Base-by-base conservation (phyloP, 2,329 filamentous ascomycete species). In the Sporothrix mexicana region DNA sequence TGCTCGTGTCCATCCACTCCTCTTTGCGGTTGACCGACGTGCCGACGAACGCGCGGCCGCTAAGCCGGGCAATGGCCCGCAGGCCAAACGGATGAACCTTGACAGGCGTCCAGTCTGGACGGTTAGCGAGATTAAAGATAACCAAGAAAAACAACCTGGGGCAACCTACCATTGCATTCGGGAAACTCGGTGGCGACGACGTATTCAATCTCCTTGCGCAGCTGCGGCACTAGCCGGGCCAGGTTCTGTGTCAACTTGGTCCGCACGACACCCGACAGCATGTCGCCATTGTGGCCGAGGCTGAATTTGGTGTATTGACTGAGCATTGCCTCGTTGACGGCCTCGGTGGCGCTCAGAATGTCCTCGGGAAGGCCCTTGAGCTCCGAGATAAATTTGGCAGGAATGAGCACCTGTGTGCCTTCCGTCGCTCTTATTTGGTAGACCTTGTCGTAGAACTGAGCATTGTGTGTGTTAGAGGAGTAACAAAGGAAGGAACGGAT, bases 31-130 rank as follows among this genome's bases (percentile, higher is more conserved):
- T 87, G 72, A 88, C 80, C 15, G 81, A 79, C 2, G 83, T 76
- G 1, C 87, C 87, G 7, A 88, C 83, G 74, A 89, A 88, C 4
- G 85, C 83, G 23, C 84, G 81, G 0, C 87, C 86, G 36, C 86
- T 88, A 25, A 90, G 76, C 1, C 87, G 84, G 7, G 87, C 84
- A 12, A 90, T 81, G 3, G 85, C 82, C 25, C 85, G 81, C 1
- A 89, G 81, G 59, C 86, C 80, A 72, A 88, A 85, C 0, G 84
- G 83, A 51, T 87, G 85, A 76, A 88, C 83, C 75, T 83, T 84
- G 69, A 88, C 83, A 0, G 85, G 77, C 0, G 84, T 88, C 88
- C 88, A 89, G 74, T 88, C 87, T 85, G 71, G 43, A 15, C 23
- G 15, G 6, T 61, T 23, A 30, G 43, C 9, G 17, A 20, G 45